These are phyloP conservation scores for Backusella liffmaniae DNA, from an alignment of 192 early-diverging fungal genomes.

Conservation along the genomic window DNA sequence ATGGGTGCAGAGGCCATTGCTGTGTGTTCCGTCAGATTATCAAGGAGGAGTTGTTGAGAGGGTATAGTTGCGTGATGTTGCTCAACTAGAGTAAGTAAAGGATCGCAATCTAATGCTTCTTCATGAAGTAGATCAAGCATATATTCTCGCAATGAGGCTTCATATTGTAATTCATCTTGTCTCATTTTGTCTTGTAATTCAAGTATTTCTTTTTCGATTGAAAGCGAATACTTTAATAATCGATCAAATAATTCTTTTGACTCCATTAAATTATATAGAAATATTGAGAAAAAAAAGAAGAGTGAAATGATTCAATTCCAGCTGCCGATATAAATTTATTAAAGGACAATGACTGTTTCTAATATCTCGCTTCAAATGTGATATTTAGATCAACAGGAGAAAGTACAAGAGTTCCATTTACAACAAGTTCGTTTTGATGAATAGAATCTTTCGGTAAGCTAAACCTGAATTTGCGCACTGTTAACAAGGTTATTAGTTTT, in stretches of 20 bases:
- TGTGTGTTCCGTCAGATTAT: not conserved
- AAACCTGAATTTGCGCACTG: conserved; percentile 27
- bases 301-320: not conserved
- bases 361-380: conserved; percentile 22
- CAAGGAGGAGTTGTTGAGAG: not conserved
- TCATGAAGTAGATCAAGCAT: not conserved
- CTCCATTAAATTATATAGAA: not conserved
- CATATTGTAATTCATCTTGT: not conserved
- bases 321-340: too few species aligned
- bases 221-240: not conserved
- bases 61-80: not conserved
- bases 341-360: not conserved
- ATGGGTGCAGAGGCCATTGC: not conserved
- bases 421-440: not conserved
- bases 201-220: not conserved
- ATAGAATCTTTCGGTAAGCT: conserved; percentile 16
- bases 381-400: not conserved
- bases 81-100: not conserved
- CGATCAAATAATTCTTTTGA: not conserved
- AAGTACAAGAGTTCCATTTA: not conserved
- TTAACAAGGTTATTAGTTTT: not conserved
- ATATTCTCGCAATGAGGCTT: not conserved
- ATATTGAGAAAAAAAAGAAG: not conserved
- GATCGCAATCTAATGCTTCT: not conserved
- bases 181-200: not conserved